Evolutionary conservation across 495 filamentous ascomycete species (phyloP).

Genomic region (Tuber indicum): DNA sequence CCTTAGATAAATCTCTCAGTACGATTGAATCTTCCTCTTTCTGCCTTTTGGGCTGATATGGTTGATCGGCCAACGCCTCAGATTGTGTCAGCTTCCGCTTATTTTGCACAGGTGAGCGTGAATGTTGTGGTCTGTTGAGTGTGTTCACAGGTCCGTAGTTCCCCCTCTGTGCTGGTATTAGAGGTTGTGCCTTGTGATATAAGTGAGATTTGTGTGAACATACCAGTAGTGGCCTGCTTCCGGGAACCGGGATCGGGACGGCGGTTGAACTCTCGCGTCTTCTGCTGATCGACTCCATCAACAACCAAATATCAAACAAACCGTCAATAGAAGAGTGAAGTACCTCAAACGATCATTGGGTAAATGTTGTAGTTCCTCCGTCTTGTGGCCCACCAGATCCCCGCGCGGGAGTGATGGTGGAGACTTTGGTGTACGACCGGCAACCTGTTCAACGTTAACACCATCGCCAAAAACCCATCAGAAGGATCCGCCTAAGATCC

Average conservation of each 20-base stretch:
- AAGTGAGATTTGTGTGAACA: neutral
- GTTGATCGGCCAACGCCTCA: neutral
- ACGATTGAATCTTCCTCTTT: neutral
- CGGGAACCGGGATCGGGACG: neutral
- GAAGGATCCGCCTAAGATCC: neutral
- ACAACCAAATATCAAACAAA: neutral
- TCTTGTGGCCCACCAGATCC: neutral
- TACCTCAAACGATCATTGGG: neutral
- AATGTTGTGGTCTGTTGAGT: neutral
- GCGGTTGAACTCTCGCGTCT: neutral
- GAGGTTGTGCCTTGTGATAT: neutral
- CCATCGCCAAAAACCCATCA: neutral
- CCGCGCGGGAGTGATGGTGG: neutral
- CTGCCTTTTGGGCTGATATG: neutral
- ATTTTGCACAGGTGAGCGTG: neutral
- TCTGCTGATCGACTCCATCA: neutral
- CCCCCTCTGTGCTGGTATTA: neutral
- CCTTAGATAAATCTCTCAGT: neutral
- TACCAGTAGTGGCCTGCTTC: neutral
- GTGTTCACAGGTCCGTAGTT: neutral
- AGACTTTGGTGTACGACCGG: neutral
- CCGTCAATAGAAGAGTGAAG: neutral
- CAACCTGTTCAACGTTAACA: constrained; percentile 3
- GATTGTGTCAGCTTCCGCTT: neutral
- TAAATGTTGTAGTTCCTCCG: neutral